Conservation (phyloP, 2,329 filamentous ascomycete species). For the Trichoderma simmonsii region DNA sequence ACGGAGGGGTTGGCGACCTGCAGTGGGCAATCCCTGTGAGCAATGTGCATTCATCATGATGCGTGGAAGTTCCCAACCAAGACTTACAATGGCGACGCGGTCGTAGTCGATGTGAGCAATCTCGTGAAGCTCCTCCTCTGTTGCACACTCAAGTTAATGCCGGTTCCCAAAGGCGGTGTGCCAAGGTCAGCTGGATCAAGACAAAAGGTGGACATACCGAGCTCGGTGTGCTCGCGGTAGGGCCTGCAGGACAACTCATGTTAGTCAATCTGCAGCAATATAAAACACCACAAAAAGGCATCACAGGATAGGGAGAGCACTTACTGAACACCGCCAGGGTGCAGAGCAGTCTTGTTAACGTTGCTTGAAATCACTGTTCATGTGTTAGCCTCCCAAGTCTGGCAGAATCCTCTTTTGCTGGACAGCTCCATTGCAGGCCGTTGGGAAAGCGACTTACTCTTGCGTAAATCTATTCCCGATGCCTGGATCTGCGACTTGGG, state of each 20-base stretch:
- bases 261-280: conserved; percentile 5
- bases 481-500: conserved; percentile 38
- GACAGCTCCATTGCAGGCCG: background rate
- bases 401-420: background rate
- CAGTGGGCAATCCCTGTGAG: background rate
- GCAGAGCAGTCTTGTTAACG: conserved; percentile 89
- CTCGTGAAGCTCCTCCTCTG: conserved; percentile 92
- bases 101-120: conserved; percentile 99
- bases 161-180: background rate
- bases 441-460: conserved; percentile 35
- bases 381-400: conserved; percentile 18
- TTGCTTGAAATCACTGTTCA: conserved; percentile 48
- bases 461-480: conserved; percentile 39
- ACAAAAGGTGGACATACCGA: conserved; percentile 49
- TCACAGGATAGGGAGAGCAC: conserved; percentile 37
- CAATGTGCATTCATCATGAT: background rate
- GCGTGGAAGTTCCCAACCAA: background rate
- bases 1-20: conserved; percentile 89
- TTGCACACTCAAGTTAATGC: background rate
- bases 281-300: background rate
- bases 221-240: conserved; percentile 84
- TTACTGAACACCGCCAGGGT: conserved; percentile 87
- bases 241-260: conserved; percentile 55
- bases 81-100: conserved; percentile 88
- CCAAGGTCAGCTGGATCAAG: conserved; percentile 8